Base-by-base conservation (phyloP, 1,139 yeast species). In the Meyerozyma sp. region DNA sequence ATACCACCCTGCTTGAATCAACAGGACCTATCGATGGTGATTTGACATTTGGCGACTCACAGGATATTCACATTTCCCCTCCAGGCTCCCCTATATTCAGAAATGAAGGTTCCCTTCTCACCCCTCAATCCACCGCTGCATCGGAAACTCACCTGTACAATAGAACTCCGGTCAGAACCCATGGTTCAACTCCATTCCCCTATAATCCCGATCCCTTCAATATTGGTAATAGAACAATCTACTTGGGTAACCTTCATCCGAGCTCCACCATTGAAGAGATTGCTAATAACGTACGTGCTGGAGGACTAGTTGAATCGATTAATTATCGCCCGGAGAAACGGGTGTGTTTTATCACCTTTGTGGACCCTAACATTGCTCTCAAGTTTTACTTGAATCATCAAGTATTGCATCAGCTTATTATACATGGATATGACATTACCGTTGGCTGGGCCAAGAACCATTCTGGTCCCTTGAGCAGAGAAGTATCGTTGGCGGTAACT, bases 361-460 rank as follows among this genome's bases (percentile, higher is more conserved):
- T 73, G 40, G 78, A 73, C 46, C 66, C 76, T 1, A 58, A 57
- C 29, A 57, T 71, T 14, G 77, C 78, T 3, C 61, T 65, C 42
- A 70, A 70, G 47, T 73, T 72, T 49, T 69, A 56, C 48, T 53
- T 69, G 48, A 70, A 66, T 51, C 77, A 72, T 53, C 77, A 72
- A 51, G 72, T 70, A 1, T 57, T 68, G 46, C 77, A 73, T 53
- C 76, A 70, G 50, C 60, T 73, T 44, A 66, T 73, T 29, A 68
- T 73, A 34, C 77, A 73, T 50, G 77, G 77, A 5, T 63, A 66
- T 46, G 75, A 70, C 47, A 57, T 73, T 13, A 63, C 61, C 28
- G 78, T 73, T 32, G 72, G 74, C 5, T 73, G 78, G 78, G 77
- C 77, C 25, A 71, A 66, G 36, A 64, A 66, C 44, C 74, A 68